Evolutionary conservation across 257 asterid genomes (phyloP).

Genomic region (Ocimum tenuiflorum): DNA sequence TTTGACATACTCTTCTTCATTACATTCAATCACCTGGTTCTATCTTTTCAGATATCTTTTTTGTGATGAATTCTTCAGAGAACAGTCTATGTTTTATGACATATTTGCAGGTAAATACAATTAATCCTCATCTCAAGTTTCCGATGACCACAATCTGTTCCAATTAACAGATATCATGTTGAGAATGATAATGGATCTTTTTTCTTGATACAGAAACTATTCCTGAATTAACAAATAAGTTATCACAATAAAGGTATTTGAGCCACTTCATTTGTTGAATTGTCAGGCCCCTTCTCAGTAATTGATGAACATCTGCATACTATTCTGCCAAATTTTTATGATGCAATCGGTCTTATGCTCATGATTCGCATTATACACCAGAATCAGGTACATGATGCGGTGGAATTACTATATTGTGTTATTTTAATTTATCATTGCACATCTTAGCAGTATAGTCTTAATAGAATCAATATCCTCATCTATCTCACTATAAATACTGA

Average conservation of each 20-base stretch:
- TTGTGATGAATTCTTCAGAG: slow-evolving; percentile 94
- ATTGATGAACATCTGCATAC: slow-evolving; percentile 81
- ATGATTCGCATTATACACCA: slow-evolving; percentile 97
- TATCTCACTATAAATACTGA: no score
- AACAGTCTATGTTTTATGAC: slow-evolving; percentile 78
- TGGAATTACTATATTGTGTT: background rate
- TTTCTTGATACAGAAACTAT: slow-evolving; percentile 3
- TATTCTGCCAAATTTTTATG: slow-evolving; percentile 80
- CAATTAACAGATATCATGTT: background rate
- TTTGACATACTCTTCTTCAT: background rate
- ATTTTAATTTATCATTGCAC: no score
- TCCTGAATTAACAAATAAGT: background rate
- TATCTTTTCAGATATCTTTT: slow-evolving; percentile 72
- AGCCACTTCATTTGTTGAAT: slow-evolving; percentile 28
- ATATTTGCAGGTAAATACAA: slow-evolving; percentile 75
- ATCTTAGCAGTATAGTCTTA: no score
- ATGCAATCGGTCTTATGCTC: slow-evolving; percentile 96
- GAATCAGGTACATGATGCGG: slow-evolving; percentile 65
- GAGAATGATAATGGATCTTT: background rate
- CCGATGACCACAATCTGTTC: background rate
- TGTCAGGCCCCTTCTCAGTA: slow-evolving; percentile 79
- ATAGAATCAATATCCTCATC: no score
- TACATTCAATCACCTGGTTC: slow-evolving; percentile 12
- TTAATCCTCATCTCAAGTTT: slow-evolving; percentile 5
- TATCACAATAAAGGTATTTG: slow-evolving; percentile 12